These are phyloP conservation scores for Hansenula lynferdii DNA, from an alignment of 1,139 yeast species.

Conservation along the genomic window DNA sequence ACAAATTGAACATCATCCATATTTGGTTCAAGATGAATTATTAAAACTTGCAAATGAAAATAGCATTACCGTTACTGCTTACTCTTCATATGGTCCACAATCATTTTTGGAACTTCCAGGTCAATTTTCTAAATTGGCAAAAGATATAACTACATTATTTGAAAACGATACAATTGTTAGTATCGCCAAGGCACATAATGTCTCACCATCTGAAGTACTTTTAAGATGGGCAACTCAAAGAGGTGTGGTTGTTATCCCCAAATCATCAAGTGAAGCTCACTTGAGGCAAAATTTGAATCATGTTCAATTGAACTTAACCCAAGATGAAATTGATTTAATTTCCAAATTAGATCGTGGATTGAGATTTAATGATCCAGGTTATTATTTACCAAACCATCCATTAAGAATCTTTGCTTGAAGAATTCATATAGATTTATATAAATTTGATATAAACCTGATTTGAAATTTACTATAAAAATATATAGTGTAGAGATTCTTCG, in stretches of 20 bases:
- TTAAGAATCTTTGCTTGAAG: conserved; percentile 1
- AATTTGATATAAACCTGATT: too few species aligned
- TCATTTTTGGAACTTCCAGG: conserved; percentile 60
- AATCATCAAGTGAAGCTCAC: conserved; percentile 61
- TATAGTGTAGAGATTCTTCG: too few species aligned
- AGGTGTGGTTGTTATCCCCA: conserved; percentile 68
- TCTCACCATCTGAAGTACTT: conserved; percentile 58
- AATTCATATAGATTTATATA: conserved; percentile 9
- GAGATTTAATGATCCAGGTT: conserved; percentile 85
- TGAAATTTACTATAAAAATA: too few species aligned
- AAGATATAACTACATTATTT: conserved; percentile 49
- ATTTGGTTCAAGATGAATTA: conserved; percentile 71
- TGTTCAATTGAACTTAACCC: conserved; percentile 46
- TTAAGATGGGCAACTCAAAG: conserved; percentile 82
- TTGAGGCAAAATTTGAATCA: conserved; percentile 51
- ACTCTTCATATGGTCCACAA: conserved; percentile 87
- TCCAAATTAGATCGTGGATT: conserved; percentile 57
- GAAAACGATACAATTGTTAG: conserved; percentile 44
- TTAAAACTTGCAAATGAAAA: conserved; percentile 56
- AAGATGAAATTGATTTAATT: conserved; percentile 51
- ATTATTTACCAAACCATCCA: conserved; percentile 36
- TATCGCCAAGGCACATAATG: conserved; percentile 52
- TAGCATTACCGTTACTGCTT: conserved; percentile 71
- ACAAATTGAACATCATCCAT: conserved; percentile 92
- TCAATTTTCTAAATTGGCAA: conserved; percentile 39